A percentile compares a stretch with the other conserved stretches of the same genome.
Evolutionary conservation across 2,329 filamentous ascomycete species (phyloP).

Genomic region (Aspergillus arachidicola): DNA sequence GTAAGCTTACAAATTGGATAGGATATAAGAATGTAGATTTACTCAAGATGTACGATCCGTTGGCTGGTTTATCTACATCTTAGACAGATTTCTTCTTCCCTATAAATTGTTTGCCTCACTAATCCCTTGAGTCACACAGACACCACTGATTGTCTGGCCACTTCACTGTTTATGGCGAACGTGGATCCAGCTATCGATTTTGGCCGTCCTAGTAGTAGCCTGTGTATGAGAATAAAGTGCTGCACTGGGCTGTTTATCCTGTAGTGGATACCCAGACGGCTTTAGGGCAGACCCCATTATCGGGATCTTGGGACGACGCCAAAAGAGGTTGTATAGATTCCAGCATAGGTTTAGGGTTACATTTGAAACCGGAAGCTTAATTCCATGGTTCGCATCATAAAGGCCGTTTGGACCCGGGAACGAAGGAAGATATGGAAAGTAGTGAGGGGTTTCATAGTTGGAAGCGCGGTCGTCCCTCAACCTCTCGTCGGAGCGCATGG

Average conservation of each 20-base stretch:
- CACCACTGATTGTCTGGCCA: background rate
- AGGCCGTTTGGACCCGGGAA: background rate
- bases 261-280: background rate
- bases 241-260: background rate
- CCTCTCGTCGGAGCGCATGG: constrained; percentile 42
- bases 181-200: background rate
- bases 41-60: background rate
- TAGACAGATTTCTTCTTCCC: background rate
- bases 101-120: background rate
- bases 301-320: background rate
- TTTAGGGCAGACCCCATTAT: background rate
- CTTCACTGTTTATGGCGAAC: background rate
- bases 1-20: background rate
- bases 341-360: background rate
- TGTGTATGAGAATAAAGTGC: background rate
- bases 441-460: constrained; percentile 1
- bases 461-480: constrained; percentile 14
- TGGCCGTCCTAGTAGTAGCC: background rate
- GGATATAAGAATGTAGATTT: background rate
- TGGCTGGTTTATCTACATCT: background rate
- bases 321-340: background rate
- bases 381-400: background rate
- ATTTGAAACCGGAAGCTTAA: background rate
- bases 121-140: background rate
- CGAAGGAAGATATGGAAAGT: background rate